Evolutionary conservation across 1,139 yeast genomes (phyloP).

Genomic region (Pneumocystis jirovecii): DNA sequence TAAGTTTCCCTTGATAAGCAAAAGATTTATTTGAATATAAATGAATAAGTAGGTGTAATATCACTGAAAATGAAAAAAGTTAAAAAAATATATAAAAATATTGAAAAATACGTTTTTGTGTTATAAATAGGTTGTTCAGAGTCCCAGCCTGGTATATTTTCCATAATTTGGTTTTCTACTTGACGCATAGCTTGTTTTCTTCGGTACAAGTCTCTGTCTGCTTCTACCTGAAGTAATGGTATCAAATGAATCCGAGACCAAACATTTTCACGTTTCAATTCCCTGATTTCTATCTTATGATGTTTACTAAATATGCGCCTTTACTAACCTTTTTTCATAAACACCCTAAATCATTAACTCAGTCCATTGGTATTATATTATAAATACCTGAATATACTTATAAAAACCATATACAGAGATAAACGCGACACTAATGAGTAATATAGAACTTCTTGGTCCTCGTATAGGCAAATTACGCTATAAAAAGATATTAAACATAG

Average conservation of each 20-base stretch:
- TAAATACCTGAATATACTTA: conserved; percentile 29
- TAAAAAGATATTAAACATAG: neutral
- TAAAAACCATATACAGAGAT: conserved; percentile 55
- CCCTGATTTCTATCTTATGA: conserved; percentile 26
- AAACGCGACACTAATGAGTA: conserved; percentile 70
- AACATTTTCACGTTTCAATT: conserved; percentile 56
- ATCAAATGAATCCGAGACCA: conserved; percentile 65
- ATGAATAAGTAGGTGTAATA: neutral
- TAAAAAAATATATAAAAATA: neutral
- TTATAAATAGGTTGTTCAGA: conserved; percentile 35
- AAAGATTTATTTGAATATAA: neutral
- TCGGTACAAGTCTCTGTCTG: conserved; percentile 66
- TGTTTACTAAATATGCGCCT: neutral
- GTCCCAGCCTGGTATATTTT: conserved; percentile 44
- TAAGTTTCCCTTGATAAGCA: neutral
- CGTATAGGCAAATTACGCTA: conserved; percentile 1
- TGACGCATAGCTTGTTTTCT: conserved; percentile 51
- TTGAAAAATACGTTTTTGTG: conserved; percentile 25
- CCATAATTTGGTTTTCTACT: conserved; percentile 53
- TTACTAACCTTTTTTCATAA: conserved; percentile 39
- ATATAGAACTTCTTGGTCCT: conserved; percentile 33
- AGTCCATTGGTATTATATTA: conserved; percentile 35
- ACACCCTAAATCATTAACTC: conserved; percentile 55
- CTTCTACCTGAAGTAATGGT: conserved; percentile 69
- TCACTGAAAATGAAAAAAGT: neutral